Evolutionary conservation across 2,329 filamentous ascomycete species (phyloP).

Genomic region (Ophiocordyceps robertsii): DNA sequence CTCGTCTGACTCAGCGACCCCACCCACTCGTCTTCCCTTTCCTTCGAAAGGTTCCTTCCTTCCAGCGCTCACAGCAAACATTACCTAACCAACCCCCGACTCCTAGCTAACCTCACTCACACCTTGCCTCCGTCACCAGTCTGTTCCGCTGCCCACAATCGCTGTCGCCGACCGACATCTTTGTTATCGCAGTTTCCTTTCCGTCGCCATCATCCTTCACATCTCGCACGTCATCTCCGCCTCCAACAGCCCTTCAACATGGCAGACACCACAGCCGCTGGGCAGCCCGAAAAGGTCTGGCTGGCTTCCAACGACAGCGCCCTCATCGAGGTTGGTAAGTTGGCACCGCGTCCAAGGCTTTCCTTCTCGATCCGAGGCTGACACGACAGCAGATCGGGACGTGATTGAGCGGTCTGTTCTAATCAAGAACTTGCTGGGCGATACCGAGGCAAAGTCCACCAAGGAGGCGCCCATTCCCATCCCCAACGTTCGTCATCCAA

Average conservation of each 20-base stretch:
- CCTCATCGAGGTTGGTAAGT: slow-evolving; percentile 33
- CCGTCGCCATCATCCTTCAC: background rate
- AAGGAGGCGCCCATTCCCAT: slow-evolving; percentile 66
- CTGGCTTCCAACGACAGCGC: slow-evolving; percentile 38
- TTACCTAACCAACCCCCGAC: too few relatives aligned
- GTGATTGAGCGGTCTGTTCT: slow-evolving; percentile 87
- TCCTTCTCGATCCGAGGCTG: background rate
- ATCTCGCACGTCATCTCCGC: background rate
- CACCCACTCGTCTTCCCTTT: too few relatives aligned
- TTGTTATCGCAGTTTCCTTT: background rate
- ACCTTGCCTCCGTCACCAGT: too few relatives aligned
- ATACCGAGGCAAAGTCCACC: slow-evolving; percentile 50
- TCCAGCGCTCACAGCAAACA: too few relatives aligned
- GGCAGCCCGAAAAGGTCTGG: slow-evolving; percentile 25
- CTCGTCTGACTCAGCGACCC: too few relatives aligned
- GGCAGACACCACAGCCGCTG: slow-evolving; percentile 1
- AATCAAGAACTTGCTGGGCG: slow-evolving; percentile 97
- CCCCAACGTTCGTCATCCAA: slow-evolving; percentile 49
- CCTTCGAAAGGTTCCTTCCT: too few relatives aligned
- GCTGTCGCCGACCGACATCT: background rate
- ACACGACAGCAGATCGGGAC: slow-evolving; percentile 46
- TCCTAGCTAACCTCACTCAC: too few relatives aligned
- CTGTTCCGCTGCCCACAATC: too few relatives aligned
- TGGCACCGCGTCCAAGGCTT: background rate
- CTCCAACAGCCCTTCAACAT: background rate